Percentiles rank a stretch among this genome's conserved stretches.
phyloP scores from a whole-genome alignment of 2,329 filamentous ascomycete genomes.

The Ophiostoma sp. region DNA sequence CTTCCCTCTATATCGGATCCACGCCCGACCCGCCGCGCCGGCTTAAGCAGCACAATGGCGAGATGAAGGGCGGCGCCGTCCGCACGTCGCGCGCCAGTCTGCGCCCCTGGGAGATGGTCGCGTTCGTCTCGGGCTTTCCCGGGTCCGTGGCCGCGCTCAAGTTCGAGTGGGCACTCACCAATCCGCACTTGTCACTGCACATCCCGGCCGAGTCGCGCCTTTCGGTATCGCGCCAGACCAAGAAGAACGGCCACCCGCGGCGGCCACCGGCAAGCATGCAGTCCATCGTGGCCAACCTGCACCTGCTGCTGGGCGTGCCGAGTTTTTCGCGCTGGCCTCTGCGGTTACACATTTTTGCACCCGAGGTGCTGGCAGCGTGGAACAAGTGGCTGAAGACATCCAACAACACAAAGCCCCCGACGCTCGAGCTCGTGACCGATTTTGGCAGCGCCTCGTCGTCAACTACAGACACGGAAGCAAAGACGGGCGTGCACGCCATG shows the following conservation, averaged over 20 bases:
- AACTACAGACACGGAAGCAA: background rate
- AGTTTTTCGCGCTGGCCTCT: slow-evolving; percentile 84
- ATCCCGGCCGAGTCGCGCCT: slow-evolving; percentile 62
- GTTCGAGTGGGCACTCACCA: slow-evolving; percentile 93
- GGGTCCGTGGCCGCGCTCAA: slow-evolving; percentile 82
- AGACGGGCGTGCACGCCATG: slow-evolving; percentile 43
- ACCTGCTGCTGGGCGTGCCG: slow-evolving; percentile 69
- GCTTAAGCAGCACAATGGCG: slow-evolving; percentile 86
- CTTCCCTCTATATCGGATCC: slow-evolving; percentile 79
- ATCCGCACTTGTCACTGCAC: slow-evolving; percentile 74
- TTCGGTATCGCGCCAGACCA: slow-evolving; percentile 45
- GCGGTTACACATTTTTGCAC: slow-evolving; percentile 68
- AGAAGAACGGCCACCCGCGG: slow-evolving; percentile 49
- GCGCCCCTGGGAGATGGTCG: slow-evolving; percentile 87
- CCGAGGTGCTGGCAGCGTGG: slow-evolving; percentile 68
- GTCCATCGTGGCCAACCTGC: slow-evolving; percentile 71
- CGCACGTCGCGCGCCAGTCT: slow-evolving; percentile 63
- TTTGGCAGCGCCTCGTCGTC: background rate
- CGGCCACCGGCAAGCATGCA: slow-evolving; percentile 56
- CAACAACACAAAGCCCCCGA: background rate
- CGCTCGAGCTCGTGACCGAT: background rate
- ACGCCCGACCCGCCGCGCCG: slow-evolving; percentile 83
- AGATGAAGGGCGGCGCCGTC: slow-evolving; percentile 71
- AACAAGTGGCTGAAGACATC: slow-evolving; percentile 42
- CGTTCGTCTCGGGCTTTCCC: slow-evolving; percentile 81